Evolutionary conservation across 345 rosid species (phyloP), one percentile per base, ranked within the genome.

Genomic region (Citrus unshiu): DNA sequence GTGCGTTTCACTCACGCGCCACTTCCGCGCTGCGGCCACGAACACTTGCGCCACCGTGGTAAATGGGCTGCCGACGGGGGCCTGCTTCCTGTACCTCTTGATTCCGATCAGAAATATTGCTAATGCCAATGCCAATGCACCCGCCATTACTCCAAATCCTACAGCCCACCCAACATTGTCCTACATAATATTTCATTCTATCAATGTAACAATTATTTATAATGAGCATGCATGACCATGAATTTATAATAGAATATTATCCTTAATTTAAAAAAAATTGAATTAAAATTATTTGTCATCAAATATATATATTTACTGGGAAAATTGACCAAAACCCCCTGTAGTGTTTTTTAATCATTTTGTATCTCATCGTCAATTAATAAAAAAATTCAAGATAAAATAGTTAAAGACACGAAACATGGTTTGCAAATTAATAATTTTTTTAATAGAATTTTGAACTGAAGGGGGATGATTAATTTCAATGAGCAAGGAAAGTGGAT

Each of bases 141-240:
- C 95, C 5, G 92, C 83, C 58, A 91, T 66, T 67, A 89, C 81
- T 66, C 88, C 91, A 61, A 89, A 87, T 24, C 98, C 99, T 19
- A 69, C 78, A 24, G 89, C 70, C 99, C 99, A 95, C 57, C 98
- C 92, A 25, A 91, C 88, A 37, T 91, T 87, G 57, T 95, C 98
- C 96, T 95, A 30, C 35, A 61, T 18, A 54, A 54, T 54, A 4
- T 4, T 54, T 18, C 51, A 46, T 46, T 13, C 51, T 13, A 46
- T 46, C 51, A 46, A 13, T 46, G 1, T 13, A 46, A 13, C 51
- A 13, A 3, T 10, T 46, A 46, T 46, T 3, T 46, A 46, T 46
- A 46, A 46, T 16, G 5, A 3, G 18, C 51, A 46, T 13, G 51
- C 51, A 46, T 46, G 51, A 46, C 51, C 51, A 46, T 46, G 14